Evolutionary conservation across 2,329 filamentous ascomycete species (phyloP).

Genomic region (Aureobasidium sp.): DNA sequence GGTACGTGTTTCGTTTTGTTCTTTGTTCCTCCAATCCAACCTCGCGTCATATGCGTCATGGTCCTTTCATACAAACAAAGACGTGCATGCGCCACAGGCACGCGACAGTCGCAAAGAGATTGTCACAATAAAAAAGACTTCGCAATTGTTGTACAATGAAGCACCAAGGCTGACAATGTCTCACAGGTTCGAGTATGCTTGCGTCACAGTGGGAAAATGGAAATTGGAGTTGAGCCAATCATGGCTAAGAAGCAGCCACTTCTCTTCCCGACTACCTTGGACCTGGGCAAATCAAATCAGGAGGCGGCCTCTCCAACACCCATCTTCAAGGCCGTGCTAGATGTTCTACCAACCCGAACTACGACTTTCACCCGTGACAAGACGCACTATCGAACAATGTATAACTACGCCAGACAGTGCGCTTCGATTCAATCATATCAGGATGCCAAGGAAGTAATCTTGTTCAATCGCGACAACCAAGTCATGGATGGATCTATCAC

Average conservation of each 20-base stretch:
- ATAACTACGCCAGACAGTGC: slow-evolving; percentile 61
- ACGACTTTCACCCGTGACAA: slow-evolving; percentile 76
- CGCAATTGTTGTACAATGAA: slow-evolving; percentile 15
- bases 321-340: slow-evolving; percentile 41
- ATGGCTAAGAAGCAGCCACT: slow-evolving; percentile 39
- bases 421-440: slow-evolving; percentile 44
- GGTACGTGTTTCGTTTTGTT: slow-evolving; percentile 7
- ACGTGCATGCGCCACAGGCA: slow-evolving; percentile 7
- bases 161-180: not conserved
- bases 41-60: not conserved
- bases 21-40: not conserved
- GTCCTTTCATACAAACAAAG: not conserved
- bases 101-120: slow-evolving; percentile 5
- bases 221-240: slow-evolving; percentile 33
- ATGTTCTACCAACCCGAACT: slow-evolving; percentile 44
- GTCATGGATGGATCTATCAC: slow-evolving; percentile 83
- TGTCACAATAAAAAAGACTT: not conserved
- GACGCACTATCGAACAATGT: slow-evolving; percentile 67
- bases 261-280: slow-evolving; percentile 53
- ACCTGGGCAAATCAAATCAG: slow-evolving; percentile 30
- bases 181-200: slow-evolving; percentile 51
- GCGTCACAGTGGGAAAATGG: slow-evolving; percentile 33
- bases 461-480: slow-evolving; percentile 58
- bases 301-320: slow-evolving; percentile 23
- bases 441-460: slow-evolving; percentile 62